Percentiles rank a stretch among this genome's conserved stretches.
phyloP scores from a whole-genome alignment of 2,329 filamentous ascomycete species.

The Zymoseptoria tritici region DNA sequence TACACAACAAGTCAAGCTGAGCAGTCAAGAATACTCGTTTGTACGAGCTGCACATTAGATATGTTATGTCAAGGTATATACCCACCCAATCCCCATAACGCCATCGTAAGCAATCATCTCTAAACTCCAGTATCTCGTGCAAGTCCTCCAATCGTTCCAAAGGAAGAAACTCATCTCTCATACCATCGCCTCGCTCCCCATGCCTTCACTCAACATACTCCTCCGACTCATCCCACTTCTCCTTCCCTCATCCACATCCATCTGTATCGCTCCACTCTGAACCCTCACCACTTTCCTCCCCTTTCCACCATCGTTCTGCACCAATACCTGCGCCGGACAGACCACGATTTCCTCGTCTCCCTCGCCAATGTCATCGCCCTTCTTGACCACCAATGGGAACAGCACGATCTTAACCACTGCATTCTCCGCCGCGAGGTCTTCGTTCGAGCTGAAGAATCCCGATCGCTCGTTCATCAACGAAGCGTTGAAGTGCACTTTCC shows the following conservation, averaged over 20 bases:
- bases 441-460: slow-evolving; percentile 61
- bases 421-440: slow-evolving; percentile 67
- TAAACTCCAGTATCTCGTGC: background rate
- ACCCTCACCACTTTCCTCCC: slow-evolving; percentile 44
- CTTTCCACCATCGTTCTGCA: slow-evolving; percentile 39
- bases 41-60: background rate
- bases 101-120: background rate
- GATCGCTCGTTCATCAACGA: slow-evolving; percentile 90
- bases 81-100: background rate
- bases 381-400: slow-evolving; percentile 94
- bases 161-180: background rate
- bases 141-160: background rate
- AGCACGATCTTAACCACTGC: slow-evolving; percentile 84
- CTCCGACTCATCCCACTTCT: slow-evolving; percentile 17
- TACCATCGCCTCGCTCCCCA: background rate
- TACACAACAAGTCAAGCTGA: background rate
- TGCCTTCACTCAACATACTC: slow-evolving; percentile 26
- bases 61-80: background rate
- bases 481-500: slow-evolving; percentile 86
- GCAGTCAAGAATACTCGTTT: background rate
- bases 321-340: slow-evolving; percentile 86
- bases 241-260: slow-evolving; percentile 28
- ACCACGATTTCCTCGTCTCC: slow-evolving; percentile 95
- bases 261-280: slow-evolving; percentile 45
- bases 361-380: slow-evolving; percentile 77